Percentiles rank a stretch among this genome's conserved stretches.
Conservation (phyloP, 495 filamentous ascomycete species). For the Trichoderma gamsii region DNA sequence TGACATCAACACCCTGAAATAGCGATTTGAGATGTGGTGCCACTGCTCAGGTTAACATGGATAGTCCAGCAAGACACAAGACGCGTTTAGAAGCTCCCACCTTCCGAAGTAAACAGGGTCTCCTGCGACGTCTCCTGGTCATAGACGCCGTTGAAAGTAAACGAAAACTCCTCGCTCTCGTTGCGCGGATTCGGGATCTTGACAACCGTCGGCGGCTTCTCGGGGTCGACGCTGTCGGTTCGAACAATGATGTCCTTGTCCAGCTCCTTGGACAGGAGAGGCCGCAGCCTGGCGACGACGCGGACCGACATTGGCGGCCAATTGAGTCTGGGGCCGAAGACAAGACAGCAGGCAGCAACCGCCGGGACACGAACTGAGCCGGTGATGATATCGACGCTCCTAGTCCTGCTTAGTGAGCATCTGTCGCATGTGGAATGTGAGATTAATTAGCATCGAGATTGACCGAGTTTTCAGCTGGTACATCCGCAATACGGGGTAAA, state of each 20-base stretch:
- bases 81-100: conserved; percentile 38
- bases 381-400: background rate
- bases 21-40: conserved; percentile 72
- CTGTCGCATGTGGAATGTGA: background rate
- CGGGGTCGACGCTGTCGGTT: conserved; percentile 51
- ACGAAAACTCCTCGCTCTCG: conserved; percentile 80
- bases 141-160: conserved; percentile 93
- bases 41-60: conserved; percentile 31
- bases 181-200: conserved; percentile 95
- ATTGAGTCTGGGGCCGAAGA: conserved; percentile 2
- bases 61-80: background rate
- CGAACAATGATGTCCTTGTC: conserved; percentile 80
- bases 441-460: conserved; percentile 1
- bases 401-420: conserved; percentile 7
- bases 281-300: conserved; percentile 84
- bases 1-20: conserved; percentile 89
- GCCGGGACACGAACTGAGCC: background rate
- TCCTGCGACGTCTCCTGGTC: conserved; percentile 73
- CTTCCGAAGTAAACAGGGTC: conserved; percentile 80
- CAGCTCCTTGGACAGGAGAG: conserved; percentile 74
- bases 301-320: conserved; percentile 59
- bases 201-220: conserved; percentile 56
- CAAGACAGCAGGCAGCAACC: background rate
- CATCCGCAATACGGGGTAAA: background rate
- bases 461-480: background rate